Evolutionary conservation across 2,329 filamentous ascomycete species (phyloP), one percentile per base, ranked within the genome.

Genomic region (Venturia carpophila): DNA sequence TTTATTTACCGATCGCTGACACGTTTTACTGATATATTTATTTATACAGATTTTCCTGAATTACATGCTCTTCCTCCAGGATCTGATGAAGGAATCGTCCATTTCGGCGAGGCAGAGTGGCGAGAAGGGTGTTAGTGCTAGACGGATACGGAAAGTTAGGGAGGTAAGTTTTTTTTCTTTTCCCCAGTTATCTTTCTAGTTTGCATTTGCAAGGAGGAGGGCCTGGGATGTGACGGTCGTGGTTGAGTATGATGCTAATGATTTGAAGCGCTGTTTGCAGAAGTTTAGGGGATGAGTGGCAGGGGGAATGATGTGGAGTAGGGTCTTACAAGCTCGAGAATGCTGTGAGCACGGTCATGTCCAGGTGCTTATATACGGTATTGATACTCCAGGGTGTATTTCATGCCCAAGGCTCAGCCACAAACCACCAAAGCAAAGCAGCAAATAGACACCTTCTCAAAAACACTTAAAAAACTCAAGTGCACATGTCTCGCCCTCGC

Each of bases 51-150:
- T 95, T 68, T 95, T 90, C 71, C 81, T 96, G 66, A 87, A 94
- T 72, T 95, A 95, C 69, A 84, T 90, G 68, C 80, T 94, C 1
- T 95, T 96, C 70, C 87, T 96, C 72, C 81, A 86, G 74, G 81
- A 84, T 82, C 79, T 95, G 63, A 83, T 95, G 74, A 91, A 89
- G 69, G 91, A 94, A 77, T 88, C 91, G 0, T 82, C 84, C 1
- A 93, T 93, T 67, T 84, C 87, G 71, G 86, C 89, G 62, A 91
- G 90, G 71, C 85, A 87, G 73, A 80, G 84, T 15, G 88, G 89
- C 27, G 90, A 94, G 73, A 84, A 85, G 69, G 84, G 84, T 5
- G 80, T 95, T 66, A 88, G 87, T n/a, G 87, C 88, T 2, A 86
- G 86, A 71, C 89, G 87, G 67, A 84, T 96, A 61, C 86, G 86